Evolutionary conservation across 768 basidiomycete species (phyloP).

Genomic region (Austroboletus eburneus): DNA sequence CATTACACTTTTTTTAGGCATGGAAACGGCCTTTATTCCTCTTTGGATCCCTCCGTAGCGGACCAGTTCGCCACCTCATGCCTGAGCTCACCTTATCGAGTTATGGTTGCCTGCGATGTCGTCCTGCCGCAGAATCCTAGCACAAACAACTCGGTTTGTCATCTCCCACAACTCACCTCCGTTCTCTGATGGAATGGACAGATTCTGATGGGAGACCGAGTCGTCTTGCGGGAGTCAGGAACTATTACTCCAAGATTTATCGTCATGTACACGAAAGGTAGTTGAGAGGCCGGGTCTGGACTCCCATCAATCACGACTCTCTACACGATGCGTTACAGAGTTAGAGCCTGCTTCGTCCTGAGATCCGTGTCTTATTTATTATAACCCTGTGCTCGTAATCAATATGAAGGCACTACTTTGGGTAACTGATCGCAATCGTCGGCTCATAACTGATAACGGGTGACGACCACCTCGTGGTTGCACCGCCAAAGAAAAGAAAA

Average conservation of each 20-base stretch:
- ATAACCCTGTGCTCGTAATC: slow-evolving; percentile 19
- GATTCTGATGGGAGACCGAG: slow-evolving; percentile 44
- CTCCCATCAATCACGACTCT: slow-evolving; percentile 8
- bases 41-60: slow-evolving; percentile 53
- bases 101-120: slow-evolving; percentile 59
- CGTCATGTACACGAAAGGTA: slow-evolving; percentile 51
- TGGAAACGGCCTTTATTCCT: slow-evolving; percentile 62
- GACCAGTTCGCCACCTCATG: slow-evolving; percentile 64
- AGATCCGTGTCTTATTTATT: slow-evolving; percentile 22
- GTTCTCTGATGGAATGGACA: slow-evolving; percentile 30
- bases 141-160: slow-evolving; percentile 26
- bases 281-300: slow-evolving; percentile 18
- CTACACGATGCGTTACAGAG: slow-evolving; percentile 20
- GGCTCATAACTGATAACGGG: slow-evolving; percentile 17
- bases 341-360: slow-evolving; percentile 18
- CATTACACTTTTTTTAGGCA: slow-evolving; percentile 35
- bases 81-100: slow-evolving; percentile 61
- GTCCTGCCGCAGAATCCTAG: slow-evolving; percentile 33
- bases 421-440: slow-evolving; percentile 2
- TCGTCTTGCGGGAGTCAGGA: slow-evolving; percentile 52
- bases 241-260: slow-evolving; percentile 56
- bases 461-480: slow-evolving; percentile 22
- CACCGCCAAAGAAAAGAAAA: slow-evolving; percentile 19
- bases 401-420: slow-evolving; percentile 21
- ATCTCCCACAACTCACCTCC: slow-evolving; percentile 14